A percentile compares a stretch with the other conserved stretches of the same genome.
These are phyloP conservation scores for Colletotrichum sp. DNA, from an alignment of 2,329 filamentous ascomycete genomes.

Conservation along the genomic window DNA sequence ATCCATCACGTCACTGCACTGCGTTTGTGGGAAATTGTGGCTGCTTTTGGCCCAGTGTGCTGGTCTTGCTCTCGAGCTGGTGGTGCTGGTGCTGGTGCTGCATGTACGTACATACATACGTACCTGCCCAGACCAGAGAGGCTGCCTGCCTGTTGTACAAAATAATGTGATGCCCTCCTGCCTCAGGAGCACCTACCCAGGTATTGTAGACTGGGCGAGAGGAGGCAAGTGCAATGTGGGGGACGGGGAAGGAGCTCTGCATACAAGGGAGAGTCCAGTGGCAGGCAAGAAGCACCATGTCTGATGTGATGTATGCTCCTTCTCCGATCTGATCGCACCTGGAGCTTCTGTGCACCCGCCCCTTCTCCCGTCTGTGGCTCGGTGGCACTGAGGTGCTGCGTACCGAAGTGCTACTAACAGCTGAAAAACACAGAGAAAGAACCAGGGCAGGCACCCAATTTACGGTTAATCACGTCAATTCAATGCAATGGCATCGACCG, in stretches of 20 bases:
- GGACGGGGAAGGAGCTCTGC: background rate
- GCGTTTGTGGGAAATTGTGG: conserved; percentile 19
- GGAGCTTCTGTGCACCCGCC: background rate
- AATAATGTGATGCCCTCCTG: background rate
- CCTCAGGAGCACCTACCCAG: background rate
- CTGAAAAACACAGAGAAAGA: background rate
- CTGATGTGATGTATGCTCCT: background rate
- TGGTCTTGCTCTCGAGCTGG: background rate
- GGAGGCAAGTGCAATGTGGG: background rate
- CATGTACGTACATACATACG: background rate
- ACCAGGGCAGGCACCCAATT: background rate
- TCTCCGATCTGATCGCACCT: background rate
- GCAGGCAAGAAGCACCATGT: background rate
- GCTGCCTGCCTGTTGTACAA: background rate
- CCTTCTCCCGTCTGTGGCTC: background rate
- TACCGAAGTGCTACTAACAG: background rate
- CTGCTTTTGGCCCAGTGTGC: conserved; percentile 11
- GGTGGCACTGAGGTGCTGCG: background rate
- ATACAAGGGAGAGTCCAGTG: background rate
- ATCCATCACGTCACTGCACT: conserved; percentile 25
- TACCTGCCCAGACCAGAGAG: background rate
- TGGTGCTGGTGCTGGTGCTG: background rate
- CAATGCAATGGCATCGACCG: conserved; percentile 2
- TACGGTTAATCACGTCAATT: conserved; percentile 15
- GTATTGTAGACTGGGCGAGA: background rate